Base-by-base conservation (phyloP, 2,329 filamentous ascomycete species). In the Phoma sp. region DNA sequence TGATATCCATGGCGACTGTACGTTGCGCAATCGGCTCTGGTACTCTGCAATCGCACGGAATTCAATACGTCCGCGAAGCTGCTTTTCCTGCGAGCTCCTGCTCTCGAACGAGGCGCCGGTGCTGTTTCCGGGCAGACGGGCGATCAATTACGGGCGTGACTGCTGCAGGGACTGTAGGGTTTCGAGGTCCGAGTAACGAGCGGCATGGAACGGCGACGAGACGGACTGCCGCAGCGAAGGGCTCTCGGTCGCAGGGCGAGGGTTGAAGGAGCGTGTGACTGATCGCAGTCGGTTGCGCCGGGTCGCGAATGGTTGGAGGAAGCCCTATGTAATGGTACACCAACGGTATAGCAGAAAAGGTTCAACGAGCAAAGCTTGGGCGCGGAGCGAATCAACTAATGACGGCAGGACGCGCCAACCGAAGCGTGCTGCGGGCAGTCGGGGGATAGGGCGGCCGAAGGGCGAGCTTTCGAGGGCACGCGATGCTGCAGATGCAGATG, bases 1-100 rank as follows among this genome's bases (percentile, higher is more conserved):
- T 78, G 74, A 81, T 81, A 62, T 81, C 76, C 79, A 81, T 81
- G 38, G 41, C 58, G 61, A 18, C 7, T 7, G n/a, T 18, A 18
- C 2, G 24, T 29, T 41, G 50, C 37, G 33, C 38, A 14, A 11
- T 30, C 32, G 45, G 54, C 44, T 52, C 29, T 42, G 43, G 40
- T 45, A 35, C 39, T 37, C 13, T 23, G 4, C 32, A 13, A 38
- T 23, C 22, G 7, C 33, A 11, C 7, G 24, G 9, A 30, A 8
- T 23, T 42, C 14, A 38, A 43, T 37, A 42, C 30, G 37, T 29
- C 23, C 10, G 5, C 10, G 4, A 35, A 30, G 30, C 40, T 40
- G 47, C 18, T 18, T 18, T 14, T 36, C 3, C 25, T 29, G 32
- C 30, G 25, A 24, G 25, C 9, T 4, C 18, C 47, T 14, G 23